Percentiles rank a stretch among this genome's conserved stretches.
phyloP scores from a whole-genome alignment of 2,329 filamentous ascomycete species.

The Elsinoe australis region DNA sequence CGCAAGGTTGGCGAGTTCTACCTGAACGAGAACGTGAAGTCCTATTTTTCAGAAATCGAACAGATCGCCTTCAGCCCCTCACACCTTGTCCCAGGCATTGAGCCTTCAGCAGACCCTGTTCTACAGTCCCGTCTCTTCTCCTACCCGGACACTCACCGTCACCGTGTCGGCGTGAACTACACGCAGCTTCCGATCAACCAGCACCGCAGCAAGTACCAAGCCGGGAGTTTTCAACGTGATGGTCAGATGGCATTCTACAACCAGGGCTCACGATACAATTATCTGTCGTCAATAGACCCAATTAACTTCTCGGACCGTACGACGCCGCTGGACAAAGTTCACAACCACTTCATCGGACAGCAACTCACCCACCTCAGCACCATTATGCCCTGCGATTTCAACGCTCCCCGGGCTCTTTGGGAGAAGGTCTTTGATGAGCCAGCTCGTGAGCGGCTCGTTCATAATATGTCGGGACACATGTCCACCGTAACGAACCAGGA shows the following conservation, averaged over 20 bases:
- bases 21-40: slow-evolving; percentile 49
- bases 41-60: slow-evolving; percentile 61
- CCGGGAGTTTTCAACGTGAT: slow-evolving; percentile 63
- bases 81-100: slow-evolving; percentile 59
- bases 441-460: slow-evolving; percentile 52
- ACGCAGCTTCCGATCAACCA: slow-evolving; percentile 51
- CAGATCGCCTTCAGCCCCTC: slow-evolving; percentile 62
- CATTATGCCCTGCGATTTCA: slow-evolving; percentile 48
- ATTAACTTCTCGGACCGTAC: slow-evolving; percentile 42
- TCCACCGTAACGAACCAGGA: slow-evolving; percentile 50
- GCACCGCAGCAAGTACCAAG: slow-evolving; percentile 49
- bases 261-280: slow-evolving; percentile 52
- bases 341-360: slow-evolving; percentile 44
- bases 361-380: slow-evolving; percentile 46
- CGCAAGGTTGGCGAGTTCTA: slow-evolving; percentile 48
- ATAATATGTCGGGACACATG: slow-evolving; percentile 57
- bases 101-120: slow-evolving; percentile 62
- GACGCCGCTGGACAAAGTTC: slow-evolving; percentile 43
- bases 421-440: slow-evolving; percentile 54
- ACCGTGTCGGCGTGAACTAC: slow-evolving; percentile 52
- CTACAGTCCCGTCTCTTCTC: slow-evolving; percentile 63
- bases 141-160: slow-evolving; percentile 58
- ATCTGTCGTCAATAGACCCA: slow-evolving; percentile 47
- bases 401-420: slow-evolving; percentile 51
- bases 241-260: slow-evolving; percentile 63